Conservation (phyloP, 345 rosid genomes). For the Eucalyptus microcorys region DNA sequence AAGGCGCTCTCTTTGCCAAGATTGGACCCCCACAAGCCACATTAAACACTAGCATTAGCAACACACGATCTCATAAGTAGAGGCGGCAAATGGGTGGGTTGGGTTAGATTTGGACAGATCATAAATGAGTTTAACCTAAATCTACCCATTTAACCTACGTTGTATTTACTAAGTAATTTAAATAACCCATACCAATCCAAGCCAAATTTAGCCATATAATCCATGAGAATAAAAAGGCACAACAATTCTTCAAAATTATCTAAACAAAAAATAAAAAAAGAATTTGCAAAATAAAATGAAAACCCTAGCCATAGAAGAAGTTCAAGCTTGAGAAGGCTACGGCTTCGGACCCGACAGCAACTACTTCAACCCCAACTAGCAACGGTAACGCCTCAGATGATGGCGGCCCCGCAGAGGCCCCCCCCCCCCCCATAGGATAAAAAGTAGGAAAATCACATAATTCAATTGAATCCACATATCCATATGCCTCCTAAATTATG, state of each 20-base stretch:
- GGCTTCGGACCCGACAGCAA: rapidly evolving
- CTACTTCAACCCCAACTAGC: not conserved
- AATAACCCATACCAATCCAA: not conserved
- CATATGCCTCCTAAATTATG: not conserved
- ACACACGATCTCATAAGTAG: not conserved
- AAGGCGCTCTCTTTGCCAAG: not conserved
- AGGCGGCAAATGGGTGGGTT: rapidly evolving
- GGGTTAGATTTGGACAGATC: rapidly evolving
- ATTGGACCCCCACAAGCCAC: not conserved
- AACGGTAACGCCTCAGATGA: not conserved
- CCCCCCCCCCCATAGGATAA: not conserved
- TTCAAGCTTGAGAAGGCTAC: not conserved
- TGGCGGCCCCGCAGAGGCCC: not conserved
- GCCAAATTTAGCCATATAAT: not conserved
- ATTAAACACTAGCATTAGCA: not conserved
- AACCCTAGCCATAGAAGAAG: not conserved
- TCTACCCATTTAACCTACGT: not conserved
- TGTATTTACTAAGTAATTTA: too few species aligned
- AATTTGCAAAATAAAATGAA: not conserved
- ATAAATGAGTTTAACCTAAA: too few species aligned
- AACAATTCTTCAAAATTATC: not conserved
- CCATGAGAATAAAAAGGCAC: not conserved
- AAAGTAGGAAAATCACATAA: not conserved
- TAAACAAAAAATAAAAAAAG: too few species aligned
- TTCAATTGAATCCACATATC: not conserved